Evolutionary conservation across 768 basidiomycete genomes (phyloP).

Genomic region (Daedaleopsis sinensis): DNA sequence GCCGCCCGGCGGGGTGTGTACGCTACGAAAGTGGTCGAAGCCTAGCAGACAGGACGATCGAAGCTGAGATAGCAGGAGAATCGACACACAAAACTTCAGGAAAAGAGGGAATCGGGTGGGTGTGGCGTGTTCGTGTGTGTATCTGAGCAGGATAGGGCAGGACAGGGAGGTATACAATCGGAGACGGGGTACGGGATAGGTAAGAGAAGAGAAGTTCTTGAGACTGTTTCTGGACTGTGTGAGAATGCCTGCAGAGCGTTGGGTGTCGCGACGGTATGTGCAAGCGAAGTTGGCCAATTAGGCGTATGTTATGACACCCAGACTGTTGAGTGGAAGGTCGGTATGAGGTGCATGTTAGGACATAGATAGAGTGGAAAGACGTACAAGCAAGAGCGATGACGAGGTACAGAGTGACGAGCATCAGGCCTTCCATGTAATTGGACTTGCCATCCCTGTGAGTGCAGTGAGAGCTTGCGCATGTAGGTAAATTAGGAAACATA

Average conservation of each 20-base stretch:
- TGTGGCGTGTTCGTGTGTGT: background rate
- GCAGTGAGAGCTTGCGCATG: background rate
- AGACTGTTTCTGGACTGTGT: background rate
- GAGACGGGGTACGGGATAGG: background rate
- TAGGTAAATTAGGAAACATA: background rate
- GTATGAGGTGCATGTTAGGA: background rate
- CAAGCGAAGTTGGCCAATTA: background rate
- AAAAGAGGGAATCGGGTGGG: slow-evolving; percentile 13
- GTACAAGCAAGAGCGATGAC: slow-evolving; percentile 81
- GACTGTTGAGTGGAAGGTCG: slow-evolving; percentile 29
- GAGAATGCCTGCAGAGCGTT: background rate
- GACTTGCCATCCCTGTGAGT: slow-evolving; percentile 71
- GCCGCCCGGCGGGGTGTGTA: slow-evolving; percentile 7
- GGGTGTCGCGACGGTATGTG: slow-evolving; percentile 9
- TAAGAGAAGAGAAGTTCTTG: background rate
- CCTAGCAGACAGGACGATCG: background rate
- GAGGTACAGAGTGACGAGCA: slow-evolving; percentile 73
- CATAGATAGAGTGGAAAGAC: slow-evolving; percentile 27
- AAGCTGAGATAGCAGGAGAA: background rate
- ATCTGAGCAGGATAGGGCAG: background rate
- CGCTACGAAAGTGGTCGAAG: background rate
- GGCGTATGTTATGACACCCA: slow-evolving; percentile 43
- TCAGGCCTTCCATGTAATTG: slow-evolving; percentile 92
- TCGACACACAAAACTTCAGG: background rate
- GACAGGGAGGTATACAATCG: slow-evolving; percentile 1